Conservation (phyloP, 139 green algal species). For the Chlamydomonas sp. region DNA sequence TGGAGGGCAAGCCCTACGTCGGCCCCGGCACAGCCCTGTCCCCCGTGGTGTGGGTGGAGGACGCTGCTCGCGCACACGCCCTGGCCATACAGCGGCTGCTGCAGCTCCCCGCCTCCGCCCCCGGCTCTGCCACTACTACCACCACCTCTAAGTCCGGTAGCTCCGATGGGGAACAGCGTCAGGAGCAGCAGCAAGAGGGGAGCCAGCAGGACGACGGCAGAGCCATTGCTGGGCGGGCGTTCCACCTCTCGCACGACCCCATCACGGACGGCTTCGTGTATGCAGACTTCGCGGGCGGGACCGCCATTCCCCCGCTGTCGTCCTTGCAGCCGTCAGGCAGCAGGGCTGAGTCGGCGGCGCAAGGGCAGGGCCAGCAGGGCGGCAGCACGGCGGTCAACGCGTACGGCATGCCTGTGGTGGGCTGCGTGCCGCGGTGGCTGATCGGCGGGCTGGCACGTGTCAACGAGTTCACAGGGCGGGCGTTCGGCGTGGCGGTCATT, state of each 20-base stretch:
- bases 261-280: conserved; percentile 7
- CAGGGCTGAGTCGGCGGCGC: not conserved
- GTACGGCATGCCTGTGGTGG: not conserved
- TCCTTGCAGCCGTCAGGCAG: not conserved
- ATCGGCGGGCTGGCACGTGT: not conserved
- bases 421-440: not conserved
- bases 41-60: conserved; percentile 33
- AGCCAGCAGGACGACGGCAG: not conserved
- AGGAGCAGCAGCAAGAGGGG: not conserved
- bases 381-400: not conserved
- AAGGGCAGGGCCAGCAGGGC: not conserved
- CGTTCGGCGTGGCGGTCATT: not conserved
- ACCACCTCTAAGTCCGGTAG: not conserved
- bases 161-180: not conserved
- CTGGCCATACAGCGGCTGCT: conserved; percentile 13
- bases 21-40: not conserved
- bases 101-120: not conserved
- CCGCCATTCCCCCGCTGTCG: not conserved
- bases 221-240: conserved; percentile 19
- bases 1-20: not conserved
- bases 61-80: conserved; percentile 24
- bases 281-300: not conserved
- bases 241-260: conserved; percentile 25
- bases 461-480: not conserved
- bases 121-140: not conserved